Conservation (phyloP, 148 eudicot species). For the Rhododendron molle region DNA sequence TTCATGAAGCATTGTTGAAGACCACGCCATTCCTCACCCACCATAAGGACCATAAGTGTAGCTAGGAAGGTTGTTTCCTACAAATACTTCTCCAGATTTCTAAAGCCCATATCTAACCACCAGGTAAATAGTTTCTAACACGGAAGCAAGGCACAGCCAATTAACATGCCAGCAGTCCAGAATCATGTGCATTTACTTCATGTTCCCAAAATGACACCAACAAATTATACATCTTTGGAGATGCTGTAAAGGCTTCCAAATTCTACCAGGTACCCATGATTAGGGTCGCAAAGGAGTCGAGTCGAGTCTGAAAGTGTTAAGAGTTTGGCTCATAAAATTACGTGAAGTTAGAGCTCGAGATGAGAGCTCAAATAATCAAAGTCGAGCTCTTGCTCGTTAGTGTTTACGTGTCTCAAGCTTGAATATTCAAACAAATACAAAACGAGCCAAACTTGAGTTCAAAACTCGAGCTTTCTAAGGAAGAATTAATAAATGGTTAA, state of each 20-base stretch:
- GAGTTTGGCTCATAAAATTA: background rate
- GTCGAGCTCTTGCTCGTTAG: background rate
- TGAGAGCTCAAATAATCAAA: no score
- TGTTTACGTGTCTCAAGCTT: background rate
- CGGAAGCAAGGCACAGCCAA: no score
- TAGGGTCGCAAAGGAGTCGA: background rate
- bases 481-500: background rate
- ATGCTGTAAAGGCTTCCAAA: background rate
- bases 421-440: background rate
- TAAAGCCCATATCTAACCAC: no score
- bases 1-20: no score
- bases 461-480: background rate
- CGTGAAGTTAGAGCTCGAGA: background rate
- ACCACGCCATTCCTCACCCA: no score
- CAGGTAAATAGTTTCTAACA: no score
- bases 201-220: background rate
- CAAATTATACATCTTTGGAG: background rate
- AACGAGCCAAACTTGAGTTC: background rate
- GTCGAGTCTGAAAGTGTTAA: background rate
- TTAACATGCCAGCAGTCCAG: no score
- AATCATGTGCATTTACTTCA: background rate
- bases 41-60: no score
- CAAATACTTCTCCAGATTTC: no score
- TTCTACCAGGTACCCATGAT: background rate
- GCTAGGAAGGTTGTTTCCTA: no score